A percentile compares a stretch with the other conserved stretches of the same genome.
phyloP scores from a whole-genome alignment of 768 basidiomycete species.

The Tylopilus felleus region DNA sequence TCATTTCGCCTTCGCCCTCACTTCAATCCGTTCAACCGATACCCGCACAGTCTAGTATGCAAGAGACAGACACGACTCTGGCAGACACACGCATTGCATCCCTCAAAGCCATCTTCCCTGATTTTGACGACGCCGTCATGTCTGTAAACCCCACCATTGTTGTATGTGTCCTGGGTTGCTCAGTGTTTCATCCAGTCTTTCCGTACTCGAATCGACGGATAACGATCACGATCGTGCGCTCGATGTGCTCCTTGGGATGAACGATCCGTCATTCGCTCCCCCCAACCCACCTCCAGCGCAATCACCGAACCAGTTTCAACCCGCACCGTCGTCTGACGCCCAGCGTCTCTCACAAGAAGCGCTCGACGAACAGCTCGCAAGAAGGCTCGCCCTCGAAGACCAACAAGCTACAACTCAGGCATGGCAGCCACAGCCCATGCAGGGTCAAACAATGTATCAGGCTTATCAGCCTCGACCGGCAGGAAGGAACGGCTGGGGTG shows the following conservation, averaged over 20 bases:
- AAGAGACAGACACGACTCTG: neutral
- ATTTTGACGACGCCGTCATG: conserved; percentile 74
- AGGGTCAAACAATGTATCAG: conserved; percentile 16
- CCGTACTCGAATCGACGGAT: conserved; percentile 69
- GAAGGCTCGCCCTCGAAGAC: conserved; percentile 65
- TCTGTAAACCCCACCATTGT: conserved; percentile 31
- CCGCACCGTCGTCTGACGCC: conserved; percentile 24
- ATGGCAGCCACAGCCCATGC: conserved; percentile 14
- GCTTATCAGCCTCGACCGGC: conserved; percentile 24
- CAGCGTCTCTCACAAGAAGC: conserved; percentile 51
- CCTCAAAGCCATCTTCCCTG: conserved; percentile 72
- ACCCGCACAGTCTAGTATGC: neutral
- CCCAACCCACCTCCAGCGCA: conserved; percentile 15
- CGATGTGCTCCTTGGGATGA: conserved; percentile 79
- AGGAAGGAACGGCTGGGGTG: conserved; percentile 7
- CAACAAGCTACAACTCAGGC: conserved; percentile 31
- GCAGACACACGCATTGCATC: conserved; percentile 50
- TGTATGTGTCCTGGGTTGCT: neutral
- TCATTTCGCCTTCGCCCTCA: conserved; percentile 16
- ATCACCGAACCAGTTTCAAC: neutral
- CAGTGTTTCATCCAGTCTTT: conserved; percentile 40
- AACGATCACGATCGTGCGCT: conserved; percentile 73
- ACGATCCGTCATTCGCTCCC: conserved; percentile 69
- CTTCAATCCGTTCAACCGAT: neutral
- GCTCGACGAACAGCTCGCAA: conserved; percentile 77